phyloP scores from a whole-genome alignment of 2,329 filamentous ascomycete species.

The Dactylellina cionopaga region DNA sequence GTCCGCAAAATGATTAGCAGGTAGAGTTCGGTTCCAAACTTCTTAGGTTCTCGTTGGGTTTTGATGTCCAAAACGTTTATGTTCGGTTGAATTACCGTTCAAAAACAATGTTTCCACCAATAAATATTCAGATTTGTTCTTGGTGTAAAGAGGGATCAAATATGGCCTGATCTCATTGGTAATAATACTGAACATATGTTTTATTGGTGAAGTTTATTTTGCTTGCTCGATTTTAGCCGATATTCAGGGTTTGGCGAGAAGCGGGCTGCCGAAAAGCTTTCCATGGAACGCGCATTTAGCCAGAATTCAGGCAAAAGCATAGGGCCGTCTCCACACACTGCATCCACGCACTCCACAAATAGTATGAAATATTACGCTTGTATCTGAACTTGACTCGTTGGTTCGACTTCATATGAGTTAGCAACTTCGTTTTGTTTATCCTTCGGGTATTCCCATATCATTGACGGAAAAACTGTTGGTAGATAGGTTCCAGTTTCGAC shows the following conservation, averaged over 20 bases:
- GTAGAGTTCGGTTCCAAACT: constrained; percentile 22
- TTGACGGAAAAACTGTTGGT: constrained; percentile 43
- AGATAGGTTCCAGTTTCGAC: not conserved
- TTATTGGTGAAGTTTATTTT: constrained; percentile 3
- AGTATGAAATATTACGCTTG: too few species aligned
- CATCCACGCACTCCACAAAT: constrained; percentile 16
- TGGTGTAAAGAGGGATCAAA: not conserved
- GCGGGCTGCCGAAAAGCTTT: not conserved
- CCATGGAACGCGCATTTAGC: constrained; percentile 36
- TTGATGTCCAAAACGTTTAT: too few species aligned
- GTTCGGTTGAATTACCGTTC: not conserved
- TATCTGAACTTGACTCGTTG: too few species aligned
- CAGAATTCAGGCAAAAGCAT: constrained; percentile 14
- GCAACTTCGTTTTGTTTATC: not conserved
- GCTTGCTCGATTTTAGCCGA: too few species aligned
- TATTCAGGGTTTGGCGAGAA: not conserved
- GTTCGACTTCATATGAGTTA: too few species aligned
- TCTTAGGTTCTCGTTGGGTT: too few species aligned
- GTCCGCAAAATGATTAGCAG: constrained; percentile 6
- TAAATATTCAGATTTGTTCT: not conserved
- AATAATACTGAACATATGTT: not conserved
- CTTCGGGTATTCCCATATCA: constrained; percentile 14
- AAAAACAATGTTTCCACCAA: constrained; percentile 30
- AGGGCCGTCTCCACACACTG: not conserved
- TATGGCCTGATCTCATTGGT: constrained; percentile 6